A percentile compares a stretch with the other conserved stretches of the same genome.
These are phyloP conservation scores for Collybia mongolica DNA, from an alignment of 768 basidiomycete genomes.

Conservation along the genomic window DNA sequence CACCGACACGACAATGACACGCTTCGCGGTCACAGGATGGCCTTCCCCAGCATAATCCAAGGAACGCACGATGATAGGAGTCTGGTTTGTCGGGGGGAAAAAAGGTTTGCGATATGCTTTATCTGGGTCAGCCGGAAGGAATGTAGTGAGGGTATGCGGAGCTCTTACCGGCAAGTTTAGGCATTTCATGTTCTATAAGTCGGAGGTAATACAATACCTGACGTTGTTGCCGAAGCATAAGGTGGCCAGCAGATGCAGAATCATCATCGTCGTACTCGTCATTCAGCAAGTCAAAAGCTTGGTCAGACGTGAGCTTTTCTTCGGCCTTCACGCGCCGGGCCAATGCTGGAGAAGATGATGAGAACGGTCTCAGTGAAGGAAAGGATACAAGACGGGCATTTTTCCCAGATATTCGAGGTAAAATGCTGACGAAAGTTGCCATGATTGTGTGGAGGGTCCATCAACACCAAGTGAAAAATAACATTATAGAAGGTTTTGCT, in stretches of 20 bases:
- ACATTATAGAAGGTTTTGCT: too few relatives aligned
- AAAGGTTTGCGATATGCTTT: conserved; percentile 84
- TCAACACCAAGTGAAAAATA: too few relatives aligned
- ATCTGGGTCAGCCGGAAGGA: conserved; percentile 7
- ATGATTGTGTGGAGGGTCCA: conserved; percentile 1
- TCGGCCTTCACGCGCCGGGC: conserved; percentile 36
- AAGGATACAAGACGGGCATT: background rate
- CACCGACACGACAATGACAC: conserved; percentile 73
- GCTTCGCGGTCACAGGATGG: conserved; percentile 72
- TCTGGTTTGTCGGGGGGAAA: conserved; percentile 54
- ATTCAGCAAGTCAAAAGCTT: conserved; percentile 42
- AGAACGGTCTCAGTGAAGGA: conserved; percentile 18
- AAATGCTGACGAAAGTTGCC: conserved; percentile 3
- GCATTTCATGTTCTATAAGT: conserved; percentile 87
- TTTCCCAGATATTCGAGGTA: background rate
- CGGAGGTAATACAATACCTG: conserved; percentile 76
- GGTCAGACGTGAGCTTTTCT: conserved; percentile 38
- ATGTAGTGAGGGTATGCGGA: background rate
- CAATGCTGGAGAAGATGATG: conserved; percentile 23
- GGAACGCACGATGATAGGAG: conserved; percentile 70
- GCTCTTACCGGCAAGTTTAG: conserved; percentile 67
- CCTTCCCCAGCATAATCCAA: conserved; percentile 75
- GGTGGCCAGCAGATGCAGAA: conserved; percentile 67
- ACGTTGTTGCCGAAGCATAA: conserved; percentile 71
- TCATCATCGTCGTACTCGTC: conserved; percentile 56